Conservation (phyloP, 2,329 filamentous ascomycete species). For the Didymella pomorum region DNA sequence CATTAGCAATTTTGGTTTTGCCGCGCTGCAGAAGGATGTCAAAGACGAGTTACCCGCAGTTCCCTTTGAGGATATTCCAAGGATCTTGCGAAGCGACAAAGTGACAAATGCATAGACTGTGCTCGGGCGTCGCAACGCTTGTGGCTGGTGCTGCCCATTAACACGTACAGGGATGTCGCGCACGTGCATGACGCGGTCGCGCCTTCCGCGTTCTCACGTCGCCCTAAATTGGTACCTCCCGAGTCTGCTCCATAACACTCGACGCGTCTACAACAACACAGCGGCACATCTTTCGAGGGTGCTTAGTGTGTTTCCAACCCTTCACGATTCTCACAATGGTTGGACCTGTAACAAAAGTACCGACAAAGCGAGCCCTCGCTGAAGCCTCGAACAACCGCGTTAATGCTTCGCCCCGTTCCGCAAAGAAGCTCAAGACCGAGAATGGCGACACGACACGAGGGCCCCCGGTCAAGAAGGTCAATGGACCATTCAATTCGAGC, state of each 20-base stretch:
- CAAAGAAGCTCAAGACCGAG: constrained; percentile 88
- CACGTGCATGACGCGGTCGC: constrained; percentile 31
- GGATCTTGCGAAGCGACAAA: too few relatives aligned
- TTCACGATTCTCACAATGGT: constrained; percentile 36
- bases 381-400: constrained; percentile 56
- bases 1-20: neutral
- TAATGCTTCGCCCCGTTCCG: constrained; percentile 58
- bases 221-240: constrained; percentile 29
- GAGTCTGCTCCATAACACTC: constrained; percentile 26
- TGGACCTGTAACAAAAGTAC: constrained; percentile 45
- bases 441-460: constrained; percentile 64
- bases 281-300: neutral
- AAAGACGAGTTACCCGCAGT: too few relatives aligned
- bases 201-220: constrained; percentile 42
- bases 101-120: neutral
- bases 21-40: neutral
- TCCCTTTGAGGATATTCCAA: neutral
- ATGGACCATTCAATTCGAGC: constrained; percentile 68
- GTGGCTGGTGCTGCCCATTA: constrained; percentile 29
- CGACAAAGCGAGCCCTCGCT: constrained; percentile 57
- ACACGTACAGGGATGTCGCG: constrained; percentile 40
- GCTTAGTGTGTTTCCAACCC: constrained; percentile 1
- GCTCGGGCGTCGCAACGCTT: neutral
- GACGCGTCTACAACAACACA: constrained; percentile 19
- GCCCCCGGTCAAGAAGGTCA: constrained; percentile 68